These are phyloP conservation scores for Cryoendolithus antarcticus DNA, from an alignment of 2,329 filamentous ascomycete species.

Conservation along the genomic window DNA sequence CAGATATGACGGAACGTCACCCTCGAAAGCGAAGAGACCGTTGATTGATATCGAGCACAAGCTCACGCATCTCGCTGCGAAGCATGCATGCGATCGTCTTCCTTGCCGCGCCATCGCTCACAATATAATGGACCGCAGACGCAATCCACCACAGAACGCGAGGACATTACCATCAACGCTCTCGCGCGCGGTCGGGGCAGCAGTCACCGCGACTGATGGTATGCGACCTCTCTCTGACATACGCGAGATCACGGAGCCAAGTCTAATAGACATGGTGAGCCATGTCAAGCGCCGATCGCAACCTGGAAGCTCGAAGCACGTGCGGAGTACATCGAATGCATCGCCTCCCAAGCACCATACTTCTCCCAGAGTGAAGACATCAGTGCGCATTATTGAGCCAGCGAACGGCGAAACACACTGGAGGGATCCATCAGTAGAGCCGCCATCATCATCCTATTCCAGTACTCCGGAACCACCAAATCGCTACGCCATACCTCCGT, in stretches of 20 bases:
- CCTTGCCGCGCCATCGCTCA: no score
- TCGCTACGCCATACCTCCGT: constrained; percentile 33
- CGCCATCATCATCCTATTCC: constrained; percentile 20
- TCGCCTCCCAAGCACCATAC: not conserved
- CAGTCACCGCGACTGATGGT: not conserved
- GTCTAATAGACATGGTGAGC: constrained; percentile 25
- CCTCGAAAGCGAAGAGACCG: no score
- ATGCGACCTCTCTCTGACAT: constrained; percentile 37
- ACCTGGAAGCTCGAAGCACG: constrained; percentile 2
- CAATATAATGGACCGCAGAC: no score
- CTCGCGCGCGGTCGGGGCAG: no score
- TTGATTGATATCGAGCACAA: no score
- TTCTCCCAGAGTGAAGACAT: no score
- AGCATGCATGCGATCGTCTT: no score
- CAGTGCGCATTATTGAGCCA: constrained; percentile 11
- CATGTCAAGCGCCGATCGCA: constrained; percentile 2
- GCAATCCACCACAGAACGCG: no score
- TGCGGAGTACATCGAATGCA: constrained; percentile 4
- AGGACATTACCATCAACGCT: no score
- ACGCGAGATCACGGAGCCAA: constrained; percentile 38
- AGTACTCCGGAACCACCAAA: constrained; percentile 28
- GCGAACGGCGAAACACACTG: constrained; percentile 2
- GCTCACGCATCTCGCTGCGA: no score
- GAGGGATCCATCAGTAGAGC: constrained; percentile 6
- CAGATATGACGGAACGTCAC: no score